Percentiles rank a stretch among this genome's conserved stretches.
Conservation (phyloP, 2,329 filamentous ascomycete species). For the Aspergillus cejpii region DNA sequence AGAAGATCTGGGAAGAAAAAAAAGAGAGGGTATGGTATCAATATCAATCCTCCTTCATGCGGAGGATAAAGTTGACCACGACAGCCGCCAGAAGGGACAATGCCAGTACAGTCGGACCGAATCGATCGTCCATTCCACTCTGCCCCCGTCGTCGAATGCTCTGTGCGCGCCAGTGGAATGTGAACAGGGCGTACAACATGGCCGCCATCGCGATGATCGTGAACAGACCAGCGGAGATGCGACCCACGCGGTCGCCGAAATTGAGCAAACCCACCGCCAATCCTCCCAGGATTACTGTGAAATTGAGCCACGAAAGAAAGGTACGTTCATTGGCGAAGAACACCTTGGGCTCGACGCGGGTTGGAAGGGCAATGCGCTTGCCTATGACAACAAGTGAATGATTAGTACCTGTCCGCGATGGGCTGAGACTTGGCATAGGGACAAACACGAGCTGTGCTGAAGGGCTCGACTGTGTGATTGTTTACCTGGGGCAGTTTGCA, state of each 20-base stretch:
- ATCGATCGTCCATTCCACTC: conserved; percentile 92
- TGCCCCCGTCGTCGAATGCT: conserved; percentile 87
- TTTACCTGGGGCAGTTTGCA: conserved; percentile 85
- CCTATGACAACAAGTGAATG: conserved; percentile 47
- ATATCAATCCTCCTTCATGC: conserved; percentile 38
- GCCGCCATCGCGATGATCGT: conserved; percentile 89
- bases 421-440: neutral
- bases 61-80: conserved; percentile 90
- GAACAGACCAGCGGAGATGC: conserved; percentile 89
- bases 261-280: conserved; percentile 95
- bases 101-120: conserved; percentile 85
- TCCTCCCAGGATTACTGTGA: conserved; percentile 95
- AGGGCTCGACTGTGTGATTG: conserved; percentile 7
- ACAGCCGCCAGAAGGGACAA: conserved; percentile 80
- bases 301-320: conserved; percentile 99
- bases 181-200: conserved; percentile 90
- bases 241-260: conserved; percentile 90
- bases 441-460: neutral
- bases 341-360: conserved; percentile 97
- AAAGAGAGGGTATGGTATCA: neutral
- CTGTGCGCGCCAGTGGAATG: conserved; percentile 95
- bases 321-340: conserved; percentile 99
- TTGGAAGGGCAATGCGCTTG: conserved; percentile 97
- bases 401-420: conserved; percentile 2
- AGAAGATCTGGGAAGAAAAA: neutral